Conservation (phyloP, 345 rosid genomes). For the Eucalyptus cladocalyx region DNA sequence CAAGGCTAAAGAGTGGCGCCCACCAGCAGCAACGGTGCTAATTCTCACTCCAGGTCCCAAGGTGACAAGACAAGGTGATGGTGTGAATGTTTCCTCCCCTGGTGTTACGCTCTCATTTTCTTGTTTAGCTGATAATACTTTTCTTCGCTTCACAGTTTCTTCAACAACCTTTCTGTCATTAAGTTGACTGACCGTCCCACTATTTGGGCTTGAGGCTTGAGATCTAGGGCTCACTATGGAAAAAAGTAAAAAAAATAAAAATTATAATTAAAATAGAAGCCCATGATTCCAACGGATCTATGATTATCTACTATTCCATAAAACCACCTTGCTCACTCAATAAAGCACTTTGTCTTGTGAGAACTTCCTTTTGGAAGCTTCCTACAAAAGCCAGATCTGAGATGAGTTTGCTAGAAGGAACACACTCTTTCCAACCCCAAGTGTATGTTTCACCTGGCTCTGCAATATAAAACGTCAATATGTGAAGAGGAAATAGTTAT, state of each 20-base stretch:
- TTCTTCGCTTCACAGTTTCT: constrained; percentile 47
- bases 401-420: constrained; percentile 34
- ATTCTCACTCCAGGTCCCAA: constrained; percentile 67
- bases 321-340: constrained; percentile 38
- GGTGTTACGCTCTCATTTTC: constrained; percentile 28
- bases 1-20: constrained; percentile 68
- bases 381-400: constrained; percentile 18
- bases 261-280: background rate
- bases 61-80: constrained; percentile 36
- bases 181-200: constrained; percentile 6
- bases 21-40: constrained; percentile 66
- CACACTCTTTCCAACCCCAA: constrained; percentile 98
- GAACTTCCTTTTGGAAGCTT: constrained; percentile 20
- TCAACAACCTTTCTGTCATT: constrained; percentile 34
- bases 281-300: background rate
- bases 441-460: constrained; percentile 64
- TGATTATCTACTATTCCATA: background rate
- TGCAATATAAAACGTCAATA: constrained; percentile 5
- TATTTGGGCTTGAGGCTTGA: constrained; percentile 10
- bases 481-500: background rate
- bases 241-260: background rate
- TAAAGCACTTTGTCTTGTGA: constrained; percentile 19
- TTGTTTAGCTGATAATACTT: constrained; percentile 36
- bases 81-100: constrained; percentile 43
- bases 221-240: constrained; percentile 26